Conservation (phyloP, 345 rosid species). For the Streptanthus diversifolius region DNA sequence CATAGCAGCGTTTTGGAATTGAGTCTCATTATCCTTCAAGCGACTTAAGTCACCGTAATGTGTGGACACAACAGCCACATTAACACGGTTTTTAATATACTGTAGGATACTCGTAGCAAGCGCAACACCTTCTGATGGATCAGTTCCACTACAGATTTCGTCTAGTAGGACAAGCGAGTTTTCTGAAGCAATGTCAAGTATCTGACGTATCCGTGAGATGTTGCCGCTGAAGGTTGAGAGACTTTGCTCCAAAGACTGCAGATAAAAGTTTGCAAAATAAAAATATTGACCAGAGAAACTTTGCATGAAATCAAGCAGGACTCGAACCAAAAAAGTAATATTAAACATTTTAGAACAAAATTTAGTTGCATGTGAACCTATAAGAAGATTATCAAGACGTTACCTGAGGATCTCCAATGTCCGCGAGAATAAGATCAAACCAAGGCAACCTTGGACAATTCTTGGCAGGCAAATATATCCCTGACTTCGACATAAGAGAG, state of each 20-base stretch:
- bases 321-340: neutral
- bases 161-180: conserved; percentile 88
- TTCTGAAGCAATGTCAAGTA: conserved; percentile 62
- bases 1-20: conserved; percentile 86
- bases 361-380: neutral
- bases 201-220: conserved; percentile 61
- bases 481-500: conserved; percentile 87
- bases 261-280: conserved; percentile 18
- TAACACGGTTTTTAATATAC: conserved; percentile 53
- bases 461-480: conserved; percentile 84
- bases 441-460: conserved; percentile 76
- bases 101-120: conserved; percentile 77
- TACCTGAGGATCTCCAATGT: conserved; percentile 97
- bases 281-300: neutral
- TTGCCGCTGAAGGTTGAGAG: conserved; percentile 93
- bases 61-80: conserved; percentile 75
- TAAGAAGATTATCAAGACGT: neutral
- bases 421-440: conserved; percentile 91
- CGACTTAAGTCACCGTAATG: conserved; percentile 87
- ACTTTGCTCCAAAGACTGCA: conserved; percentile 89
- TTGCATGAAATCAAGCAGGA: neutral
- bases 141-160: conserved; percentile 94
- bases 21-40: conserved; percentile 66
- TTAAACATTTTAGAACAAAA: neutral
- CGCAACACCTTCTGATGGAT: conserved; percentile 94